Evolutionary conservation across 495 filamentous ascomycete species (phyloP).

Genomic region (Lentithecium fluviatile): DNA sequence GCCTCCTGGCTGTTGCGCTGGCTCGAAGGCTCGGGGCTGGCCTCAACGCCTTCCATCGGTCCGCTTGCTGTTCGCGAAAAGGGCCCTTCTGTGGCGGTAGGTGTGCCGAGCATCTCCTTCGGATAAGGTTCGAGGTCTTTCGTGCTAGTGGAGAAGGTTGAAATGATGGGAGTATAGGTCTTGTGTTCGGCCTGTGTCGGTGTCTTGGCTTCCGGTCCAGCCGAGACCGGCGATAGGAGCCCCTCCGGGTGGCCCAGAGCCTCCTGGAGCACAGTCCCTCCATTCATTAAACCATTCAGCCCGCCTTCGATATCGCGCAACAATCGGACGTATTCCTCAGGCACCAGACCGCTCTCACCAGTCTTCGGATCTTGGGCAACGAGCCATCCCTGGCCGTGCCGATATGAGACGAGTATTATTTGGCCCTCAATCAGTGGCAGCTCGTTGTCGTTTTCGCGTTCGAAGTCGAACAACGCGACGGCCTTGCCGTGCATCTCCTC

Average conservation of each 20-base stretch:
- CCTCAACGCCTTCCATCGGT: constrained; percentile 31
- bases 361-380: constrained; percentile 96
- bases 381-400: constrained; percentile 95
- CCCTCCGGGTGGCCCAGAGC: constrained; percentile 13
- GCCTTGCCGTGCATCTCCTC: constrained; percentile 98
- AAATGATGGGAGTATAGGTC: constrained; percentile 60
- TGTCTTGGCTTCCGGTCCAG: constrained; percentile 32
- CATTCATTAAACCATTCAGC: constrained; percentile 40
- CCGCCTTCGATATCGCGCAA: constrained; percentile 85
- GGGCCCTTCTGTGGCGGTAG: constrained; percentile 21
- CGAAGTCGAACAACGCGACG: constrained; percentile 92
- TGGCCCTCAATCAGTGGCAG: constrained; percentile 90
- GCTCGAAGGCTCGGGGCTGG: constrained; percentile 17
- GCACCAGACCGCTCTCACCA: constrained; percentile 82
- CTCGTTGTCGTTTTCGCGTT: constrained; percentile 93
- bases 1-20: constrained; percentile 12
- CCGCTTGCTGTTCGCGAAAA: constrained; percentile 2
- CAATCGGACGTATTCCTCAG: constrained; percentile 93
- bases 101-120: constrained; percentile 42
- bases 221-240: constrained; percentile 31
- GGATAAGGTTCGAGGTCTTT: constrained; percentile 72
- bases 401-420: constrained; percentile 92
- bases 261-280: neutral
- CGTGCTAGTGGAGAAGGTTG: constrained; percentile 73
- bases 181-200: constrained; percentile 37